Conservation (phyloP, 2,329 filamentous ascomycete species). For the Arachnomyces sp. region DNA sequence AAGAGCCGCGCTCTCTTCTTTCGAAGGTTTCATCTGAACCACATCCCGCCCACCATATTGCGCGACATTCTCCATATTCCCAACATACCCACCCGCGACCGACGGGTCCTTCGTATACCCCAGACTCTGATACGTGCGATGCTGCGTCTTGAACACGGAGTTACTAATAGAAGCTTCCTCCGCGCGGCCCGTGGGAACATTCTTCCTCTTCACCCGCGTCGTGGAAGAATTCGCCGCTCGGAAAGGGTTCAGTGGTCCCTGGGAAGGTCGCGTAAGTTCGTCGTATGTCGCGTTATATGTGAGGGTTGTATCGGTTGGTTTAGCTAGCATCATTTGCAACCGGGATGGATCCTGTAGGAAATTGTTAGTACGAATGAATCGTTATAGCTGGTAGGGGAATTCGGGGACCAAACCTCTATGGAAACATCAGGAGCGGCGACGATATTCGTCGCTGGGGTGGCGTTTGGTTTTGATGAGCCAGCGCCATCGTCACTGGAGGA, state of each 20-base stretch:
- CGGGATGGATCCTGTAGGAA: slow-evolving; percentile 40
- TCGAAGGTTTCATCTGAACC: slow-evolving; percentile 50
- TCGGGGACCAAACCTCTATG: slow-evolving; percentile 47
- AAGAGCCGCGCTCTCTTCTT: slow-evolving; percentile 61
- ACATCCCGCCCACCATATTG: slow-evolving; percentile 44
- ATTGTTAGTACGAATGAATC: slow-evolving; percentile 31
- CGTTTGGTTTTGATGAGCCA: slow-evolving; percentile 15
- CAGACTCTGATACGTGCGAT: slow-evolving; percentile 67
- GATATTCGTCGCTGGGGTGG: slow-evolving; percentile 29
- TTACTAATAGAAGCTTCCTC: slow-evolving; percentile 86
- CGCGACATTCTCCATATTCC: slow-evolving; percentile 40
- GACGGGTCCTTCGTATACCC: slow-evolving; percentile 45
- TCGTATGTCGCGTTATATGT: slow-evolving; percentile 57
- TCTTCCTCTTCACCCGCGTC: slow-evolving; percentile 62
- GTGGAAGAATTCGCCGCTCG: slow-evolving; percentile 46
- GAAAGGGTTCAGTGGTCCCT: slow-evolving; percentile 70
- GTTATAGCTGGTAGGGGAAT: slow-evolving; percentile 6
- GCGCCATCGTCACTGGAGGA: slow-evolving; percentile 42
- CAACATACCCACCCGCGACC: slow-evolving; percentile 34
- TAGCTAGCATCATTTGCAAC: slow-evolving; percentile 44
- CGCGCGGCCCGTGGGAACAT: slow-evolving; percentile 74
- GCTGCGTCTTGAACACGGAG: slow-evolving; percentile 77
- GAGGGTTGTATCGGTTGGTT: slow-evolving; percentile 42
- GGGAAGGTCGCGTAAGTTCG: slow-evolving; percentile 55
- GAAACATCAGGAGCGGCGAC: slow-evolving; percentile 46